Conservation (phyloP, 768 basidiomycete species). For the Tricholoma sp. region DNA sequence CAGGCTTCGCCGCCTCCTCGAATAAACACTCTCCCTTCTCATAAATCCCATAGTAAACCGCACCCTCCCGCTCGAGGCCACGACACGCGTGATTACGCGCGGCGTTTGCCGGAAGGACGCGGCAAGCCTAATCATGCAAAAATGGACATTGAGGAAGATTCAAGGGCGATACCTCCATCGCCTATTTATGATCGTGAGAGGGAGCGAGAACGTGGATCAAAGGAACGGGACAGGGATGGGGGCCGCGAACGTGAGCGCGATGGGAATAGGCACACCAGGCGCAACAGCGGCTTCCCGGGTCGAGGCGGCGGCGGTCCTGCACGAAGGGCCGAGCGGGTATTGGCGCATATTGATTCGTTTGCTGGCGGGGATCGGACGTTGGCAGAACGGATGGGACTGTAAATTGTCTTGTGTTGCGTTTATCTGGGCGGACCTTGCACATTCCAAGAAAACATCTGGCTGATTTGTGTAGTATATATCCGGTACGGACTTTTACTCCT, state of each 20-base stretch:
- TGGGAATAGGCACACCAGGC: conserved; percentile 23
- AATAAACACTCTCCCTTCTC: conserved; percentile 20
- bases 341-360: conserved; percentile 27
- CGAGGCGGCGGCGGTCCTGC: conserved; percentile 29
- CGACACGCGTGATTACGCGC: conserved; percentile 20
- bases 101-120: conserved; percentile 19
- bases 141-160: conserved; percentile 57
- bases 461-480: conserved; percentile 22
- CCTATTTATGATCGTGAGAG: conserved; percentile 29
- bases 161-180: conserved; percentile 37
- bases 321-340: conserved; percentile 28
- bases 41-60: conserved; percentile 18
- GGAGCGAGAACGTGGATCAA: conserved; percentile 28
- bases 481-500: conserved; percentile 16
- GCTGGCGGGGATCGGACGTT: conserved; percentile 69
- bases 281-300: conserved; percentile 41
- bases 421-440: conserved; percentile 11
- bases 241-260: conserved; percentile 29
- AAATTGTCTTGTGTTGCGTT: conserved; percentile 17
- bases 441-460: conserved; percentile 8
- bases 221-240: conserved; percentile 29
- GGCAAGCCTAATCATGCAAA: conserved; percentile 27
- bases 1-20: conserved; percentile 29
- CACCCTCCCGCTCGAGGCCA: conserved; percentile 12
- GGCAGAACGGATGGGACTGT: conserved; percentile 80